Percentiles rank a stretch among this genome's conserved stretches.
These are phyloP conservation scores for Talaromyces thailandensis DNA, from an alignment of 495 filamentous ascomycete species.

Conservation along the genomic window DNA sequence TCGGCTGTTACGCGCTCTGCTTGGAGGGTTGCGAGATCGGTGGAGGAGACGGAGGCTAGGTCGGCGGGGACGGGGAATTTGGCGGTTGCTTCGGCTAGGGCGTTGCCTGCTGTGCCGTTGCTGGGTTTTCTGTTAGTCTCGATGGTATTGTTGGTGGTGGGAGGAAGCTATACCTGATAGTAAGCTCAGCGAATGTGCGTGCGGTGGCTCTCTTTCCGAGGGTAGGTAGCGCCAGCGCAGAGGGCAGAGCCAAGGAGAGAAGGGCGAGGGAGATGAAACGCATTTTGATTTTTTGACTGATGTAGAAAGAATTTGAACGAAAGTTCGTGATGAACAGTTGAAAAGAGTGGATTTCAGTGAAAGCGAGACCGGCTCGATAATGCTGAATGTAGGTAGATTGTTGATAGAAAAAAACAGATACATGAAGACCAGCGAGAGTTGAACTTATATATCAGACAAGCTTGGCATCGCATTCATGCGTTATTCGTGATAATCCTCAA, in stretches of 20 bases:
- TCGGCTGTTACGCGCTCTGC: slow-evolving; percentile 2
- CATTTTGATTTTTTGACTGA: background rate
- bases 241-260: background rate
- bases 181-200: background rate
- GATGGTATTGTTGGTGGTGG: background rate
- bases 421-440: background rate
- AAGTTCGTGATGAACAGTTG: background rate
- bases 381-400: background rate
- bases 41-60: background rate
- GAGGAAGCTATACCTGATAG: background rate
- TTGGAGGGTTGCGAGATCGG: slow-evolving; percentile 4
- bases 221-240: background rate
- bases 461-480: too few relatives aligned
- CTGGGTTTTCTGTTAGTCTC: too few relatives aligned
- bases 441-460: background rate
- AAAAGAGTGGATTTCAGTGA: background rate
- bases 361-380: background rate
- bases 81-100: slow-evolving; percentile 5
- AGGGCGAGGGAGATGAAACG: background rate
- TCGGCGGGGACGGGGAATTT: slow-evolving; percentile 1
- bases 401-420: background rate
- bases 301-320: background rate
- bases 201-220: background rate
- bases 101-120: slow-evolving; percentile 5
- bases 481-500: too few relatives aligned